Conservation (phyloP, 2,329 filamentous ascomycete genomes). For the Penicillium nordicum region DNA sequence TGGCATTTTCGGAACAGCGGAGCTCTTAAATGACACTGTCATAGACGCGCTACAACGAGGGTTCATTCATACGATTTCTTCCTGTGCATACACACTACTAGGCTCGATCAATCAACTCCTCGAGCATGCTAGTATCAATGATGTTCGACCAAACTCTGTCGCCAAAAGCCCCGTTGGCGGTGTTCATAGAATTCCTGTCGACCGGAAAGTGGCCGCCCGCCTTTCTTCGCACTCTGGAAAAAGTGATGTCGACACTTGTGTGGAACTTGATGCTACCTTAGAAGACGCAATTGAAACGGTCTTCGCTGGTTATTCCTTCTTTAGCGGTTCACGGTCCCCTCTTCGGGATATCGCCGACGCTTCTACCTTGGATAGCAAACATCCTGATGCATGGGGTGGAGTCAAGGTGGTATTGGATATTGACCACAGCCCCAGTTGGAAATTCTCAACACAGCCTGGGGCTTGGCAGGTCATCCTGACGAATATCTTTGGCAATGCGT, state of each 20-base stretch:
- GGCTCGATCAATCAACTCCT: slow-evolving; percentile 39
- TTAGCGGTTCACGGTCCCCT: background rate
- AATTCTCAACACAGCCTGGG: slow-evolving; percentile 9
- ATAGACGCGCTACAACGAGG: slow-evolving; percentile 22
- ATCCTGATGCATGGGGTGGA: background rate
- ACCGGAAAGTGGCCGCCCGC: background rate
- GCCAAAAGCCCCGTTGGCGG: background rate
- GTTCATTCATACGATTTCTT: slow-evolving; percentile 31
- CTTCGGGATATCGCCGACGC: background rate
- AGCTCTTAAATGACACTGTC: slow-evolving; percentile 24
- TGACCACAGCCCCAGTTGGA: slow-evolving; percentile 7
- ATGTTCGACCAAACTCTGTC: slow-evolving; percentile 1
- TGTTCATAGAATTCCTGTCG: background rate
- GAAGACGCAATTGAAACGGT: slow-evolving; percentile 16
- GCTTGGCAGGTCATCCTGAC: slow-evolving; percentile 15
- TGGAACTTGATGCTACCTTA: slow-evolving; percentile 11
- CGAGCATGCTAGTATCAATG: slow-evolving; percentile 26
- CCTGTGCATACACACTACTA: slow-evolving; percentile 39
- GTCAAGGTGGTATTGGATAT: slow-evolving; percentile 15
- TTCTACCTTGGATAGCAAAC: background rate
- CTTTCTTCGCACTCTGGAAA: background rate
- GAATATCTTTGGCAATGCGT: slow-evolving; percentile 18
- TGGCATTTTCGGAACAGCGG: slow-evolving; percentile 27
- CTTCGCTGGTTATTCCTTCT: slow-evolving; percentile 14
- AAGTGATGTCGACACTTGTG: slow-evolving; percentile 1